These are phyloP conservation scores for Fomitopsis pinicola DNA, from an alignment of 1,284 basidiomycete genomes.

Conservation along the genomic window DNA sequence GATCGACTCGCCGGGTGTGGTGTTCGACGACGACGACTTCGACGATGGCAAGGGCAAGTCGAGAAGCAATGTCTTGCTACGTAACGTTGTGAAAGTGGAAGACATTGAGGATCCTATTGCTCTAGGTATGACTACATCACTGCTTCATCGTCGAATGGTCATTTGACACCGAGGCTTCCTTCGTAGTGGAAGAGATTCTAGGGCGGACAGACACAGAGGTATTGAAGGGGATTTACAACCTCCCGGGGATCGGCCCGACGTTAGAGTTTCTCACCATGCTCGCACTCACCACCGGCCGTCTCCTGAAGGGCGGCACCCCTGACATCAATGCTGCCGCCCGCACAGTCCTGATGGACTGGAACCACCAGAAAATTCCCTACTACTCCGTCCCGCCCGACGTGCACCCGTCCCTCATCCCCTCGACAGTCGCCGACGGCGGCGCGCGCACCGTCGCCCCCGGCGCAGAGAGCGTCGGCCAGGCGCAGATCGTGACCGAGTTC, in stretches of 20 bases:
- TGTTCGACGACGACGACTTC: constrained; percentile 73
- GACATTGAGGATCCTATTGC: constrained; percentile 88
- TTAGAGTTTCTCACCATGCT: constrained; percentile 91
- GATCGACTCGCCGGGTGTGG: constrained; percentile 95
- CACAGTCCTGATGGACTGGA: constrained; percentile 92
- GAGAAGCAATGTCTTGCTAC: constrained; percentile 71
- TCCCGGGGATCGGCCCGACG: constrained; percentile 69
- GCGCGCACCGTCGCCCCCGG: constrained; percentile 50
- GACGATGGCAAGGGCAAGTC: constrained; percentile 47
- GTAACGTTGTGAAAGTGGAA: constrained; percentile 93
- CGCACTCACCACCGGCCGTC: constrained; percentile 79
- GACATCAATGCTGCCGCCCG: constrained; percentile 83
- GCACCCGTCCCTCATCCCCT: constrained; percentile 72
- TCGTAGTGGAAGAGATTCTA: constrained; percentile 80
- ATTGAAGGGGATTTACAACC: constrained; percentile 80
- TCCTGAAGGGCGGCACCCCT: constrained; percentile 91
- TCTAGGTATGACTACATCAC: constrained; percentile 53
- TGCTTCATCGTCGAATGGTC: constrained; percentile 52
- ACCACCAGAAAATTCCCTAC: constrained; percentile 93
- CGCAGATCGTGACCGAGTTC: constrained; percentile 63
- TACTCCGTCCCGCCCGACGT: constrained; percentile 75
- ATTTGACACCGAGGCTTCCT: not conserved
- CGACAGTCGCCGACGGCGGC: constrained; percentile 34
- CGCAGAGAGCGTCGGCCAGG: constrained; percentile 71
- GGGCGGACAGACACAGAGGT: constrained; percentile 62